Evolutionary conservation across 1,284 basidiomycete genomes (phyloP).

Genomic region (Termitomyces sp.): DNA sequence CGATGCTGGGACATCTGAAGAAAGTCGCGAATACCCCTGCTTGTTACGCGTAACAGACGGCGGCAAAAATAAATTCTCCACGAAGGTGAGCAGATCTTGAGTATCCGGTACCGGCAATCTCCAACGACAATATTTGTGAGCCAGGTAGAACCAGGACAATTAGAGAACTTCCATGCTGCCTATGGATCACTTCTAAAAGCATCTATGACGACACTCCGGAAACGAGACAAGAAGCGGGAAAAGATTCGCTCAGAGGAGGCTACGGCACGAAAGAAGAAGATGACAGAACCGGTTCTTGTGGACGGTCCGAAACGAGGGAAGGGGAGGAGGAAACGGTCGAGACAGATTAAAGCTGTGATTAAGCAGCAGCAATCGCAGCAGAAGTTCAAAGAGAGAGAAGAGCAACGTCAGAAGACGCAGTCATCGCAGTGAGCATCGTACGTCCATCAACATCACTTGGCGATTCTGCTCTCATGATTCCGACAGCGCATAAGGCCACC

Average conservation of each 20-base stretch:
- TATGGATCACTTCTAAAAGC: slow-evolving; percentile 79
- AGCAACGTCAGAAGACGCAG: slow-evolving; percentile 26
- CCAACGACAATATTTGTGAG: neutral
- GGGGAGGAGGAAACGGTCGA: slow-evolving; percentile 67
- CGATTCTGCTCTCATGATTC: neutral
- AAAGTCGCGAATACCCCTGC: slow-evolving; percentile 68
- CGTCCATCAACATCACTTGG: neutral
- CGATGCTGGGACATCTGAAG: slow-evolving; percentile 32
- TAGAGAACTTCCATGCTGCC: slow-evolving; percentile 65
- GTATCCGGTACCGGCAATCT: neutral
- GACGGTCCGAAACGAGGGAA: slow-evolving; percentile 74
- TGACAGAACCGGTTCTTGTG: slow-evolving; percentile 59
- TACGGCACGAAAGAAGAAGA: slow-evolving; percentile 60
- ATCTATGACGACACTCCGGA: slow-evolving; percentile 72
- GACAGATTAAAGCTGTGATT: slow-evolving; percentile 54
- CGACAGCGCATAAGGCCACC: neutral
- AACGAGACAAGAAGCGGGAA: slow-evolving; percentile 89
- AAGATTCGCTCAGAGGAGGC: slow-evolving; percentile 69
- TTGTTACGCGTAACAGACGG: slow-evolving; percentile 74
- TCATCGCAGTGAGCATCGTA: slow-evolving; percentile 1
- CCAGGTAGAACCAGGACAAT: slow-evolving; percentile 61
- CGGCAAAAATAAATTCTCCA: slow-evolving; percentile 64
- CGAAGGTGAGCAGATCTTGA: slow-evolving; percentile 46
- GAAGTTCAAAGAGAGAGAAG: slow-evolving; percentile 62
- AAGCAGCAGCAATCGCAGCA: slow-evolving; percentile 64